A percentile compares a stretch with the other conserved stretches of the same genome.
Evolutionary conservation across 345 rosid species (phyloP).

Genomic region (Tarenaya hassleriana): DNA sequence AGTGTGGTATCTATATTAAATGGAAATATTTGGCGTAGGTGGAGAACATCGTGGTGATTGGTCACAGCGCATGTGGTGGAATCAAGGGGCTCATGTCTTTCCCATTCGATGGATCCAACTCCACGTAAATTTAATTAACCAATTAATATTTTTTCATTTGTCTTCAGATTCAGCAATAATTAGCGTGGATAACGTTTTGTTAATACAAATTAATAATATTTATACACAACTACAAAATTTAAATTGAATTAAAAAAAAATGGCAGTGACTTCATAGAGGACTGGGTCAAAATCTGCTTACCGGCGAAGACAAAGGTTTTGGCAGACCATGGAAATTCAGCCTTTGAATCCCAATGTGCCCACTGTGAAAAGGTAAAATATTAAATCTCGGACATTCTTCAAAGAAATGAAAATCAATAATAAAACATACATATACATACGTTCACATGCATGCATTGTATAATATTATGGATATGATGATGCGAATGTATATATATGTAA

Average conservation of each 20-base stretch:
- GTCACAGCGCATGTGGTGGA: slow-evolving; percentile 96
- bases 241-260: too few species aligned
- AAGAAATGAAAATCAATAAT: too few species aligned
- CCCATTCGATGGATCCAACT: slow-evolving; percentile 46
- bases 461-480: too few species aligned
- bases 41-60: slow-evolving; percentile 76
- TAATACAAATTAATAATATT: neutral
- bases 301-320: slow-evolving; percentile 67
- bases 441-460: too few species aligned
- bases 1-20: slow-evolving; percentile 1
- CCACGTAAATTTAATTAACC: slow-evolving; percentile 22
- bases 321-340: slow-evolving; percentile 32
- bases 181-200: neutral
- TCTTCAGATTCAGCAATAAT: neutral
- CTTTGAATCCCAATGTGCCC: slow-evolving; percentile 43
- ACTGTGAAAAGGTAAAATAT: slow-evolving; percentile 70
- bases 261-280: slow-evolving; percentile 96
- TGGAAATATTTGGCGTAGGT: slow-evolving; percentile 39
- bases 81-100: slow-evolving; percentile 97
- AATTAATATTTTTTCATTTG: neutral
- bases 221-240: too few species aligned
- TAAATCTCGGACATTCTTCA: neutral
- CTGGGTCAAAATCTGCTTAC: slow-evolving; percentile 74
- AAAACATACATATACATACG: too few species aligned
- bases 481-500: neutral